A percentile compares a stretch with the other conserved stretches of the same genome.
These are phyloP conservation scores for Fusarium citri DNA, from an alignment of 2,329 filamentous ascomycete species.

Conservation along the genomic window DNA sequence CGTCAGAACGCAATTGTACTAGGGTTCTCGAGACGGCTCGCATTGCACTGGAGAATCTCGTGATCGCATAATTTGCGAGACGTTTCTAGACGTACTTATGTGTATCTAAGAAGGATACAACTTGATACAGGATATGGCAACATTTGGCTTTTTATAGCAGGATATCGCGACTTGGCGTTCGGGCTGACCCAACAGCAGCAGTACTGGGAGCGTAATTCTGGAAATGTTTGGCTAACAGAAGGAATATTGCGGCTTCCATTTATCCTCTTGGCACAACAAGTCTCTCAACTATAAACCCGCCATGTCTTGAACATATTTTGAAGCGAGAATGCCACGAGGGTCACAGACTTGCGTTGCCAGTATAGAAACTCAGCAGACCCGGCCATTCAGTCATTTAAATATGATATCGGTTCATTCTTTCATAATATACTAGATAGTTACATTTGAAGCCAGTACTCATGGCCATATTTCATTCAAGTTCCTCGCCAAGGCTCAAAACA, in stretches of 20 bases:
- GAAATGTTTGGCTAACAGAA: too few relatives aligned
- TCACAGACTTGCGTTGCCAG: not conserved
- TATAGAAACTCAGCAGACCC: not conserved
- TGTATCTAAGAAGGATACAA: not conserved
- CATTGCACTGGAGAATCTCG: conserved; percentile 63
- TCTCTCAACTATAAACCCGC: not conserved
- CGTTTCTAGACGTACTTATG: not conserved
- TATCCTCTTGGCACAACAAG: not conserved
- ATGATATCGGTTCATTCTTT: conserved; percentile 29
- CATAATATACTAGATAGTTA: conserved; percentile 15
- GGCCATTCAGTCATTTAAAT: not conserved
- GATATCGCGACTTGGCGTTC: not conserved
- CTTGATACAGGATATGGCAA: not conserved
- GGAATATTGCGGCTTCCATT: not conserved
- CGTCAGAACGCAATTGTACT: conserved; percentile 58
- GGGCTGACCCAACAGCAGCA: not conserved
- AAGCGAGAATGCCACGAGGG: not conserved
- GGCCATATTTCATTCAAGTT: conserved; percentile 14
- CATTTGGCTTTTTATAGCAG: not conserved
- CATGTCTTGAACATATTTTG: not conserved
- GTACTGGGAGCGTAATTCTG: not conserved
- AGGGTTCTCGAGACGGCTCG: conserved; percentile 66
- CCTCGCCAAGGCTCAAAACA: conserved; percentile 5
- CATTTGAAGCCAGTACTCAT: not conserved
- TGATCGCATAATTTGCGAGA: conserved; percentile 58